Evolutionary conservation across 306 rosid species (phyloP), one percentile per base, ranked within the genome.

Genomic region (Abrus precatorius): DNA sequence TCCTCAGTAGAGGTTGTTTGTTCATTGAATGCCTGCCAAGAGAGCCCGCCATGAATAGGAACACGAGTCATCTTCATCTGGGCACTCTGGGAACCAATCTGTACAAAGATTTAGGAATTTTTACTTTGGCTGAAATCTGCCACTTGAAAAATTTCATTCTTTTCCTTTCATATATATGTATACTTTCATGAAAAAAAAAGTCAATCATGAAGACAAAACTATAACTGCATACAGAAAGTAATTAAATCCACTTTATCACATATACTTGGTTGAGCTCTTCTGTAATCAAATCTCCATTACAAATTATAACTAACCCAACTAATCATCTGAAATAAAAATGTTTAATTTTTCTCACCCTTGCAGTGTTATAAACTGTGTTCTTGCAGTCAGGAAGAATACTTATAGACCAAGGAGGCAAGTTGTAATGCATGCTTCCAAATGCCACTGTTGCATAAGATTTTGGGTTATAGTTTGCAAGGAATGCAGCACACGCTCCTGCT

Each of bases 381-480:
- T 90, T 90, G 91, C 98, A 96, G 83, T 96, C 98, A 12, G 99
- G 99, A 84, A 96, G 98, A 87, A 96, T 93, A 87, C 98, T 96
- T 75, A 91, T 87, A 74, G 98, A 96, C 99, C 99, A 96, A 27
- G 99, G 99, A 72, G 98, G 99, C 59, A 96, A 72, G 81, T 96
- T 93, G 90, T 96, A 96, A 88, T 93, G 99, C 97, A 83, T 80
- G 60, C 87, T 87, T 77, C 97, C 92, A 76, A 89, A 96, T 43
- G 94, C 80, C 73, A 96, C 97, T 12, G 87, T 93, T 69, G 93
- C 92, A 64, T 9, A 96, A 38, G 96, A 85, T 76, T 82, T 85
- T 33, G 88, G 92, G 64, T 93, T 90, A 83, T 93, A 93, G 78
- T 96, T 96, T 73, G 98, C 84, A 57, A 96, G 98, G 87, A 96